These are phyloP conservation scores for Mikania micrantha DNA, from an alignment of 129 eudicot genomes.

Conservation along the genomic window DNA sequence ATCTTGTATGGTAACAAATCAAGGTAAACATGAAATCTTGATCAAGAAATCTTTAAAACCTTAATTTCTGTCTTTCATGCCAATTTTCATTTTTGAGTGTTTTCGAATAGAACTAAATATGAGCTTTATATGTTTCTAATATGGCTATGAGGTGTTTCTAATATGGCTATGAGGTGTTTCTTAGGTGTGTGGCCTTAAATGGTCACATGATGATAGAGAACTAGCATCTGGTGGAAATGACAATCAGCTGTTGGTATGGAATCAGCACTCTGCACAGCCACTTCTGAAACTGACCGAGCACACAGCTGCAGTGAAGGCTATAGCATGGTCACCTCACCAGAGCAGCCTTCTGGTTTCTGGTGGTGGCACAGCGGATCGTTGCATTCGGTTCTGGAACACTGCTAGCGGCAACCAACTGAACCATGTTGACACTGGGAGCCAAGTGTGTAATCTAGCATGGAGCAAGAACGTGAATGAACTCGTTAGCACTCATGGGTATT, in stretches of 20 bases:
- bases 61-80: neutral
- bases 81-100: neutral
- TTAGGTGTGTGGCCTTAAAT: slow-evolving; percentile 95
- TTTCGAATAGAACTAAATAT: too few species aligned
- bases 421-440: slow-evolving; percentile 92
- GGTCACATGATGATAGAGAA: slow-evolving; percentile 99
- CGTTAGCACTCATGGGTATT: slow-evolving; percentile 97
- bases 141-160: too few species aligned
- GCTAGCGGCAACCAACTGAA: slow-evolving; percentile 77
- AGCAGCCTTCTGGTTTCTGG: slow-evolving; percentile 87
- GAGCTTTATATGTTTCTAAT: too few species aligned
- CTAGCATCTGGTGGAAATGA: slow-evolving; percentile 99
- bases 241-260: slow-evolving; percentile 95
- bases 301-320: slow-evolving; percentile 96
- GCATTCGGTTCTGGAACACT: slow-evolving; percentile 97
- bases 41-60: neutral
- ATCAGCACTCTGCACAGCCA: slow-evolving; percentile 83
- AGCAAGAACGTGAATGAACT: slow-evolving; percentile 90
- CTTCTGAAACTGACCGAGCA: slow-evolving; percentile 67
- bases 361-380: slow-evolving; percentile 96
- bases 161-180: neutral
- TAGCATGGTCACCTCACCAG: slow-evolving; percentile 96
- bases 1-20: neutral
- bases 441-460: slow-evolving; percentile 97
- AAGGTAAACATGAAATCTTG: too few species aligned